A percentile compares a stretch with the other conserved stretches of the same genome.
These are phyloP conservation scores for Aspergillus conjunctus DNA, from an alignment of 495 filamentous ascomycete species.

Conservation along the genomic window DNA sequence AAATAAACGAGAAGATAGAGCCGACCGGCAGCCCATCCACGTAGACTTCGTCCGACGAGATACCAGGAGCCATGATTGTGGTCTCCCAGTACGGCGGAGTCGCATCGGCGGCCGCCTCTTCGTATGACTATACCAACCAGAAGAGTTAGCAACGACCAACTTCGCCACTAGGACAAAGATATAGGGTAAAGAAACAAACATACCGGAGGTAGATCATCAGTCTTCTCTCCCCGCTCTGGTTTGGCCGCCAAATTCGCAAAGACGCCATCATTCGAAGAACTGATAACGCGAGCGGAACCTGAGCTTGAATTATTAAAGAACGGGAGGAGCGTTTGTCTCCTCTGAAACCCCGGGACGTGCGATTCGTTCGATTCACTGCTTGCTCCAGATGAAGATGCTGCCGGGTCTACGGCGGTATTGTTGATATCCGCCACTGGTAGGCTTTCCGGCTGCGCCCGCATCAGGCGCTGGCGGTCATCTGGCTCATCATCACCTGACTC, in stretches of 20 bases:
- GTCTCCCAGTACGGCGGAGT: slow-evolving; percentile 99
- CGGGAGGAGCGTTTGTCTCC: slow-evolving; percentile 57
- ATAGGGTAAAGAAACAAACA: slow-evolving; percentile 37
- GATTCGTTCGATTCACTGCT: slow-evolving; percentile 22
- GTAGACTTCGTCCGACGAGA: slow-evolving; percentile 87
- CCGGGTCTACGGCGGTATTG: slow-evolving; percentile 22
- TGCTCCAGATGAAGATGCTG: slow-evolving; percentile 45
- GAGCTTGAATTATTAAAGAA: slow-evolving; percentile 43
- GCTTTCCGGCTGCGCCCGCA: slow-evolving; percentile 64
- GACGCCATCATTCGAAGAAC: slow-evolving; percentile 78
- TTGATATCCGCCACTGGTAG: slow-evolving; percentile 35
- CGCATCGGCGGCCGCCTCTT: slow-evolving; percentile 96
- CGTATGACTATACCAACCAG: slow-evolving; percentile 71
- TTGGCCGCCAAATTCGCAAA: slow-evolving; percentile 95
- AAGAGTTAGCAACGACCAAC: slow-evolving; percentile 9
- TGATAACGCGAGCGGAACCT: slow-evolving; percentile 53
- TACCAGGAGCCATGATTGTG: slow-evolving; percentile 90
- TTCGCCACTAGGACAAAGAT: not conserved
- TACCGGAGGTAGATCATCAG: slow-evolving; percentile 88
- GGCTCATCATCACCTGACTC: slow-evolving; percentile 69
- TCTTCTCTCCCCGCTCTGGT: slow-evolving; percentile 80
- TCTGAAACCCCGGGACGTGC: slow-evolving; percentile 34
- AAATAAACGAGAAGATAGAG: slow-evolving; percentile 91
- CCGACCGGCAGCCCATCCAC: slow-evolving; percentile 96
- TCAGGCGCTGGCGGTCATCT: slow-evolving; percentile 83